Evolutionary conservation across 2,329 filamentous ascomycete species (phyloP).

Genomic region (Fusarium tuaranense): DNA sequence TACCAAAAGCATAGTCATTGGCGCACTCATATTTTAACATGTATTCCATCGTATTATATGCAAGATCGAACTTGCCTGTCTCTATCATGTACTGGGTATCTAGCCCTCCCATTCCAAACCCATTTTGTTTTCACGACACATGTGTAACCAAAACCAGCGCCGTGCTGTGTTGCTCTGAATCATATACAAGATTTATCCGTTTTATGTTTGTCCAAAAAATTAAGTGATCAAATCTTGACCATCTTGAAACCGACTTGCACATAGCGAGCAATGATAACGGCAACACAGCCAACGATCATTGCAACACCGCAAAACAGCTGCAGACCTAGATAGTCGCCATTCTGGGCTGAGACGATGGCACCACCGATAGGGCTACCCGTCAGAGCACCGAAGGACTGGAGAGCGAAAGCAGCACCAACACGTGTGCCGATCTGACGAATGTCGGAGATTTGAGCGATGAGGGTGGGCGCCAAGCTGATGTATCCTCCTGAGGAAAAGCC

Average conservation of each 20-base stretch:
- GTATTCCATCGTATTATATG: background rate
- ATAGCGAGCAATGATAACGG: slow-evolving; percentile 49
- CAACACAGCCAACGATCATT: slow-evolving; percentile 48
- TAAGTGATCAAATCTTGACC: slow-evolving; percentile 47
- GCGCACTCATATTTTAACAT: background rate
- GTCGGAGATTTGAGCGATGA: slow-evolving; percentile 78
- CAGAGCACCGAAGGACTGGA: slow-evolving; percentile 73
- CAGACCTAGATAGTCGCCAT: slow-evolving; percentile 67
- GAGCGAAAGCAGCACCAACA: slow-evolving; percentile 72
- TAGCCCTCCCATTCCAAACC: background rate
- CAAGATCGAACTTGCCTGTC: background rate
- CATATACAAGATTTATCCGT: background rate
- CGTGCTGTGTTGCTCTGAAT: background rate
- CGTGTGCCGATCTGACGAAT: slow-evolving; percentile 77
- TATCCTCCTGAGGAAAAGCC: slow-evolving; percentile 77
- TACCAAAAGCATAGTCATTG: background rate
- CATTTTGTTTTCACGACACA: background rate
- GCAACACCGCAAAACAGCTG: slow-evolving; percentile 74
- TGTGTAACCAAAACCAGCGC: background rate
- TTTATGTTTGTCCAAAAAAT: background rate
- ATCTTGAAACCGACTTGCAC: slow-evolving; percentile 51
- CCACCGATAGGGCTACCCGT: slow-evolving; percentile 77
- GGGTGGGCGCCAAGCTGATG: slow-evolving; percentile 70
- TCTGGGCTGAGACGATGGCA: slow-evolving; percentile 64
- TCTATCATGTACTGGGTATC: background rate